Base-by-base conservation (phyloP, 2,329 filamentous ascomycete species). In the Phaeosphaeriaceae sp. region DNA sequence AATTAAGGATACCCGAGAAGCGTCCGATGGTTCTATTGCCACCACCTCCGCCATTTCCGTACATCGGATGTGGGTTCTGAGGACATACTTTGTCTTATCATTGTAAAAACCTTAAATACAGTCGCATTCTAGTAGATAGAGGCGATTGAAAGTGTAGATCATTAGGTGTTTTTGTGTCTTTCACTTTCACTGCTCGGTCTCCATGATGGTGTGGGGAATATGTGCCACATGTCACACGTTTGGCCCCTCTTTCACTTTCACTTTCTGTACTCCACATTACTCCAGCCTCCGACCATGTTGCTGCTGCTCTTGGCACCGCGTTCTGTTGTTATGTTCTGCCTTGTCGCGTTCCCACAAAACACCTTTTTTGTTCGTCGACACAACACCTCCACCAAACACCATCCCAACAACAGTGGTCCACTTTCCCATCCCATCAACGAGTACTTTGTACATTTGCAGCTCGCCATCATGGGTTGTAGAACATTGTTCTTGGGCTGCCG, bases 381-480 rank as follows among this genome's bases (percentile, higher is more conserved):
- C 41, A 7, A 4, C 15, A 11, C 11, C 6, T 36, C 31, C 31
- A 36, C 11, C 31, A 7, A 11, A 36, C 6, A 36, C 7, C 31
- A 36, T 11, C 31, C 13, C 31, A 5, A 27, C 31, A 11, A 36
- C 31, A 5, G 31, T 36, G 31, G 7, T 13, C 17, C 41, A 44
- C n/a, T 44, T 2, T 9, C 41, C 41, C 3, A 44, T 15, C 41
- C 41, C 11, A 44, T 15, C 7, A 11, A 19, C 41, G 41, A 44
- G 20, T n/a, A 44, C 7, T 44, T 19, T 19, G n/a, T 2, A 44
- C 9, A 44, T 44, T 15, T 21, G 4, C 41, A 44, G 17, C 41
- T 19, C 20, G 15, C 7, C 21, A 47, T 15, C 21, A 87, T 73
- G 33, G 46, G 87, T 75, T 40, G 51, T 44, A 51, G 31, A n/a